Percentiles rank a stretch among this genome's conserved stretches.
Evolutionary conservation across 2,329 filamentous ascomycete species (phyloP).

Genomic region (Botrytis tulipae): DNA sequence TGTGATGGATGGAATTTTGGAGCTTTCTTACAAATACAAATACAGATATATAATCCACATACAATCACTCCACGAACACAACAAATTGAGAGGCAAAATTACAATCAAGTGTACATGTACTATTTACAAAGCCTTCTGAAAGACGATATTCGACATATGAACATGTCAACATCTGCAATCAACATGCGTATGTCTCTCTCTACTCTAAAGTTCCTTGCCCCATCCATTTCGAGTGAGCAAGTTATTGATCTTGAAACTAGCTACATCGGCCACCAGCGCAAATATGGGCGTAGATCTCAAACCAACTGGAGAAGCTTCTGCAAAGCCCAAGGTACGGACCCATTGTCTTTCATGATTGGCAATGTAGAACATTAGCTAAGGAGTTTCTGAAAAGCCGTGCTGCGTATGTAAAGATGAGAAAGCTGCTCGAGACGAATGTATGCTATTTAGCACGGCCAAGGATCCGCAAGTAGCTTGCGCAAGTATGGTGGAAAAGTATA

Average conservation of each 20-base stretch:
- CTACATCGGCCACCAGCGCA: constrained; percentile 29
- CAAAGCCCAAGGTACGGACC: constrained; percentile 32
- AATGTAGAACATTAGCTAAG: constrained; percentile 13
- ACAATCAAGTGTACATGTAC: constrained; percentile 22
- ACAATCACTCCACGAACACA: background rate
- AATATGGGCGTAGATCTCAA: constrained; percentile 34
- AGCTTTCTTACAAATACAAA: constrained; percentile 27
- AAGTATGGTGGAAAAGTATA: constrained; percentile 80
- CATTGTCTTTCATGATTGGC: background rate
- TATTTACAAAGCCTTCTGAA: constrained; percentile 28
- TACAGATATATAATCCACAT: constrained; percentile 20
- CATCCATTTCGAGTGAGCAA: constrained; percentile 1
- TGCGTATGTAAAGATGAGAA: constrained; percentile 98
- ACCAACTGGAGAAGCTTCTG: constrained; percentile 28
- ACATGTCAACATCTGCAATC: constrained; percentile 34
- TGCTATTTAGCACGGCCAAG: constrained; percentile 88
- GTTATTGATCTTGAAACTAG: constrained; percentile 29
- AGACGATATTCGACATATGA: constrained; percentile 24
- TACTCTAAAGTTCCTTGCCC: background rate
- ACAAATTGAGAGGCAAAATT: constrained; percentile 5
- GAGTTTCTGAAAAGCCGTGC: constrained; percentile 65
- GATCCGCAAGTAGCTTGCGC: constrained; percentile 84
- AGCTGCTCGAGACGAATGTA: constrained; percentile 89
- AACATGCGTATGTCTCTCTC: constrained; percentile 34
- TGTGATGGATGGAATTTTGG: background rate